These are phyloP conservation scores for Clathrospora elynae DNA, from an alignment of 2,329 filamentous ascomycete genomes.

Conservation along the genomic window DNA sequence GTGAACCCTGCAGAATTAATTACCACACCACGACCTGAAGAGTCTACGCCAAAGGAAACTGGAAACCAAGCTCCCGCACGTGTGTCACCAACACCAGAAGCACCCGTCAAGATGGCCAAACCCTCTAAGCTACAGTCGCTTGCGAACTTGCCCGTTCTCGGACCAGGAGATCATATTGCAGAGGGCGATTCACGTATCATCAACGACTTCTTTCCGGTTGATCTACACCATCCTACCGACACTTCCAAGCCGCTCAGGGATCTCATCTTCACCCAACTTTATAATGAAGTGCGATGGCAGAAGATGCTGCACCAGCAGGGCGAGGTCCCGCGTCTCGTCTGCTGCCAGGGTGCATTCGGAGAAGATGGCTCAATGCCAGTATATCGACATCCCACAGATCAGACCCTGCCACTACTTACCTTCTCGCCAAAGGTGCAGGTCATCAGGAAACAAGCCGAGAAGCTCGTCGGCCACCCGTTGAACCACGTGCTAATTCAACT, in stretches of 20 bases:
- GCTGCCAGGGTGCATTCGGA: constrained; percentile 77
- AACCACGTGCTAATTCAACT: constrained; percentile 94
- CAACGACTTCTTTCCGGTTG: constrained; percentile 66
- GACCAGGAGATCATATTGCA: constrained; percentile 65
- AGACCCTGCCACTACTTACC: constrained; percentile 74
- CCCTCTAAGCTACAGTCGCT: constrained; percentile 47
- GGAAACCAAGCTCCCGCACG: neutral
- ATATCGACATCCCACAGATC: constrained; percentile 94
- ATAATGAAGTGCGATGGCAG: constrained; percentile 81
- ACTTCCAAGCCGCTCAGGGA: constrained; percentile 54
- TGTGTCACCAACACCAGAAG: neutral
- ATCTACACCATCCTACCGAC: constrained; percentile 31
- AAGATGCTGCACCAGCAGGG: constrained; percentile 92
- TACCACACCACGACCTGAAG: neutral
- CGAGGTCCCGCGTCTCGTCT: constrained; percentile 87
- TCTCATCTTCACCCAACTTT: constrained; percentile 70
- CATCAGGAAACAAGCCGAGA: constrained; percentile 72
- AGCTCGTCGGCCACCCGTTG: constrained; percentile 74
- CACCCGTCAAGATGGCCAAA: constrained; percentile 18
- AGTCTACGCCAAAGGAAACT: neutral
- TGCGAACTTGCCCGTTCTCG: constrained; percentile 47
- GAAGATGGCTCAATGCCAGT: constrained; percentile 77
- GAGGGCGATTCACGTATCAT: constrained; percentile 82
- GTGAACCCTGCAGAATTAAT: constrained; percentile 6
- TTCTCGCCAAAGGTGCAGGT: constrained; percentile 75